Percentiles rank a stretch among this genome's conserved stretches.
These are phyloP conservation scores for Claviceps paspali DNA, from an alignment of 2,329 filamentous ascomycete genomes.

Conservation along the genomic window DNA sequence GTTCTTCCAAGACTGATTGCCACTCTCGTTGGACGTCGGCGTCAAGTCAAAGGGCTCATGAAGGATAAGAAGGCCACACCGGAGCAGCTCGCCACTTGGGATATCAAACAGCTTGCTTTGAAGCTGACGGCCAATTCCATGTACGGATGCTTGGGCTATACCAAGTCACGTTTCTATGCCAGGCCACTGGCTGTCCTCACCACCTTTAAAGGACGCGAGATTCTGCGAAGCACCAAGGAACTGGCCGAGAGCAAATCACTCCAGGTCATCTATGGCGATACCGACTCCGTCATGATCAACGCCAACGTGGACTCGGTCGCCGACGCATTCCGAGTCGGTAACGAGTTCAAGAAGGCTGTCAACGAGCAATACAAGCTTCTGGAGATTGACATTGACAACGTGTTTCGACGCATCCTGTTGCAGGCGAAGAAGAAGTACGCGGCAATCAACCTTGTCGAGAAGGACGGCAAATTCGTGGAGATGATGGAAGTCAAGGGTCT, in stretches of 20 bases:
- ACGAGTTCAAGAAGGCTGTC: slow-evolving; percentile 88
- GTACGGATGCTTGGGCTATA: slow-evolving; percentile 97
- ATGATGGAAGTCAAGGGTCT: slow-evolving; percentile 97
- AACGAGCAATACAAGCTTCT: slow-evolving; percentile 86
- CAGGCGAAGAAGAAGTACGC: slow-evolving; percentile 99
- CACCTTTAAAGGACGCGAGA: slow-evolving; percentile 94
- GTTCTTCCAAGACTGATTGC: slow-evolving; percentile 84
- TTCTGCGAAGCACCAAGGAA: slow-evolving; percentile 89
- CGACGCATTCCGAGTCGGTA: slow-evolving; percentile 79
- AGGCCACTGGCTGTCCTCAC: slow-evolving; percentile 89
- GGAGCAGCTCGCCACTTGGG: slow-evolving; percentile 86
- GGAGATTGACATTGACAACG: slow-evolving; percentile 96
- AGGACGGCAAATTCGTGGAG: slow-evolving; percentile 79
- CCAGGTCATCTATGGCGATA: slow-evolving; percentile 96
- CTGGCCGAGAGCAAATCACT: slow-evolving; percentile 82
- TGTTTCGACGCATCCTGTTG: slow-evolving; percentile 82
- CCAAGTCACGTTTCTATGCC: slow-evolving; percentile 93
- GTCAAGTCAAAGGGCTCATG: slow-evolving; percentile 93
- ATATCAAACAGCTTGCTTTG: slow-evolving; percentile 91
- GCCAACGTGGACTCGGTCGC: slow-evolving; percentile 90
- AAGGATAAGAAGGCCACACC: slow-evolving; percentile 77
- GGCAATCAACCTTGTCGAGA: slow-evolving; percentile 81
- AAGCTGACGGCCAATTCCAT: slow-evolving; percentile 99
- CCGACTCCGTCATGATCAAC: slow-evolving; percentile 99
- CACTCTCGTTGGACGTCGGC: slow-evolving; percentile 74